These are phyloP conservation scores for Reticulascus tulasneorum DNA, from an alignment of 2,329 filamentous ascomycete genomes.

Conservation along the genomic window DNA sequence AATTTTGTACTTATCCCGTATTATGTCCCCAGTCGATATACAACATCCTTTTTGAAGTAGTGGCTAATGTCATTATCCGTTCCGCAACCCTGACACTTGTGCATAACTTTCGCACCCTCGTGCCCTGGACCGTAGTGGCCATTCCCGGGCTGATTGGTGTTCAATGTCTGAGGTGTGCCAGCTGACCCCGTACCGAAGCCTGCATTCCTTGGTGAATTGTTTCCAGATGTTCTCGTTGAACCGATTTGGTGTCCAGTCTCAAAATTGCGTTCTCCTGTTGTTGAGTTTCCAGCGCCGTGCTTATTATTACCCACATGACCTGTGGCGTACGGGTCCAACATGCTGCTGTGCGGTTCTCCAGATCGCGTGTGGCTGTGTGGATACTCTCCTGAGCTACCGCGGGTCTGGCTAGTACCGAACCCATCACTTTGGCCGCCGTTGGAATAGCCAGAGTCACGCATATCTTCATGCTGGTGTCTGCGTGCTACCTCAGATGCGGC, in stretches of 20 bases:
- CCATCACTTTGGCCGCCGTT: not conserved
- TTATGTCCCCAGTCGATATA: constrained; percentile 12
- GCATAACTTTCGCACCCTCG: constrained; percentile 14
- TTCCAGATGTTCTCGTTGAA: not conserved
- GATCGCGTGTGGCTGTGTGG: too few relatives aligned
- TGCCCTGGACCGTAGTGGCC: constrained; percentile 15
- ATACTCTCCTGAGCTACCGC: not conserved
- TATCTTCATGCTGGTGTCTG: constrained; percentile 9
- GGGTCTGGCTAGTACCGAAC: not conserved
- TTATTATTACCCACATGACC: too few relatives aligned
- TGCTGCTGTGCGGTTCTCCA: constrained; percentile 7
- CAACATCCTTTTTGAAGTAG: constrained; percentile 16
- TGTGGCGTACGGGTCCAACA: constrained; percentile 13
- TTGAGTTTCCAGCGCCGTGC: too few relatives aligned
- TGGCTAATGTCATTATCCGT: constrained; percentile 16
- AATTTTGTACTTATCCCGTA: too few relatives aligned
- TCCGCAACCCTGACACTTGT: constrained; percentile 12
- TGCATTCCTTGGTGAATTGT: constrained; percentile 7
- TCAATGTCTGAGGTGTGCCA: too few relatives aligned
- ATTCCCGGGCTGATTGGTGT: constrained; percentile 5
- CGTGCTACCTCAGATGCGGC: constrained; percentile 5
- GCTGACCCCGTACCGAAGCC: too few relatives aligned
- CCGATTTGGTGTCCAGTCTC: not conserved
- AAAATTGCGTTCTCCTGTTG: too few relatives aligned
- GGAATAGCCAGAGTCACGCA: constrained; percentile 4